Conservation (phyloP, 2,329 filamentous ascomycete species). For the Colletotrichum liaoningense region DNA sequence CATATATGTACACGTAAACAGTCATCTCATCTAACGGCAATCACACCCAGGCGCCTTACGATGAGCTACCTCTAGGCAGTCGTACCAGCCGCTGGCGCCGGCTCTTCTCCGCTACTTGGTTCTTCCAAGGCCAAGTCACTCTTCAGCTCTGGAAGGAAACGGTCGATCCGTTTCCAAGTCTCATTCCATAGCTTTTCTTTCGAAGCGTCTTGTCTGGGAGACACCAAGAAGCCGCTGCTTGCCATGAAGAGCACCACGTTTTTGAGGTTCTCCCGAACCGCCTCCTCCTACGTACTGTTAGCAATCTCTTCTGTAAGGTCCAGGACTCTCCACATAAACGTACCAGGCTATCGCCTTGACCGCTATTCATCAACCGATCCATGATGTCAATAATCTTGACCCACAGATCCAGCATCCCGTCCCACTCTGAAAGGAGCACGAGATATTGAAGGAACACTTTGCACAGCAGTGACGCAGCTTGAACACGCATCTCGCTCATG, state of each 20-base stretch:
- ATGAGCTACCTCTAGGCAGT: background rate
- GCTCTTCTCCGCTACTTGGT: slow-evolving; percentile 26
- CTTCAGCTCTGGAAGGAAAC: slow-evolving; percentile 71
- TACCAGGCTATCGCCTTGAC: slow-evolving; percentile 89
- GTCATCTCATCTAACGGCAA: background rate
- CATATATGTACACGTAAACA: background rate
- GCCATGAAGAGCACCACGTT: slow-evolving; percentile 97
- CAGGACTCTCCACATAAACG: slow-evolving; percentile 46
- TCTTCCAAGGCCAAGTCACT: slow-evolving; percentile 67
- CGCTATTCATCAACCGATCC: slow-evolving; percentile 95
- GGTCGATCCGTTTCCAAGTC: slow-evolving; percentile 74
- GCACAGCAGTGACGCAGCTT: slow-evolving; percentile 89
- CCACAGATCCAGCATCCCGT: slow-evolving; percentile 93
- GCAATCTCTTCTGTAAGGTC: background rate
- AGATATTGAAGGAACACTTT: slow-evolving; percentile 97
- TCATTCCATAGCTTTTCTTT: slow-evolving; percentile 70
- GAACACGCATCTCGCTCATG: slow-evolving; percentile 95
- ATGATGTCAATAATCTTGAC: slow-evolving; percentile 91
- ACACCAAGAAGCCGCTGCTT: slow-evolving; percentile 84
- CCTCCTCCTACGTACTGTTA: slow-evolving; percentile 78
- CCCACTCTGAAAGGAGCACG: slow-evolving; percentile 84
- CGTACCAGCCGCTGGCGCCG: background rate
- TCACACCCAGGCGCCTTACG: background rate
- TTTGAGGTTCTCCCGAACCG: slow-evolving; percentile 93
- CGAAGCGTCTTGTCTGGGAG: slow-evolving; percentile 68